Evolutionary conservation across 2,329 filamentous ascomycete genomes (phyloP).

Genomic region (Aspergillus sp.): DNA sequence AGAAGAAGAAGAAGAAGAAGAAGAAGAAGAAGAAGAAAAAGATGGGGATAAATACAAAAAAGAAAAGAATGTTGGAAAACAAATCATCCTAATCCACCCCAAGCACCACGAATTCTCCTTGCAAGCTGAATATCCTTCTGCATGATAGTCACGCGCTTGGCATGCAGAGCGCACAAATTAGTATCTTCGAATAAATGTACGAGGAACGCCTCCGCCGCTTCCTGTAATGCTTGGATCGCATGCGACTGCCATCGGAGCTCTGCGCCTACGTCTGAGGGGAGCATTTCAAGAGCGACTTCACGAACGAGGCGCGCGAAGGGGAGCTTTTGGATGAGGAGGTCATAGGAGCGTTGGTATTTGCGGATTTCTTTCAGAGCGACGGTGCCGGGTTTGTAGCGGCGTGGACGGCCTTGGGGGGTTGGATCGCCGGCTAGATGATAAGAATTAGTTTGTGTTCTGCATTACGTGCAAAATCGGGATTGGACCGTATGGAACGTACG

Average conservation of each 20-base stretch:
- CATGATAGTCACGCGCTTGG: conserved; percentile 94
- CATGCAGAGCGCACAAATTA: conserved; percentile 93
- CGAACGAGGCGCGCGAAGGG: conserved; percentile 44
- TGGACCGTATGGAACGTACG: conserved; percentile 21
- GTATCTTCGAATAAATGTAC: conserved; percentile 95
- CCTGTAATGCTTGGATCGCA: conserved; percentile 85
- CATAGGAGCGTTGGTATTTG: conserved; percentile 80
- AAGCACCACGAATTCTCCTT: conserved; percentile 67
- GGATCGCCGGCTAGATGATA: conserved; percentile 60
- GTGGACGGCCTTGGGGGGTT: conserved; percentile 53
- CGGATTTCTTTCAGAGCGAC: conserved; percentile 86
- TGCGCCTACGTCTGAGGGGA: conserved; percentile 53
- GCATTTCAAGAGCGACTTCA: conserved; percentile 48
- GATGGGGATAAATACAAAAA: neutral
- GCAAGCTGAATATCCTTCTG: conserved; percentile 97
- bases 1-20: conserved; percentile 5
- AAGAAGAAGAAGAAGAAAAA: conserved; percentile 5
- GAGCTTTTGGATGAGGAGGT: conserved; percentile 66
- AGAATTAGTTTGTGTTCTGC: conserved; percentile 6
- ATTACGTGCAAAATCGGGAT: neutral
- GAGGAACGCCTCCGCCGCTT: conserved; percentile 92
- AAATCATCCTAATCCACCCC: conserved; percentile 59
- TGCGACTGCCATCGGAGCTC: conserved; percentile 94
- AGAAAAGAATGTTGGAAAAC: conserved; percentile 1
- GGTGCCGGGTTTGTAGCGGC: conserved; percentile 70